Evolutionary conservation across 2,329 filamentous ascomycete genomes (phyloP), one percentile per base, ranked within the genome.

Genomic region (Penicillium sp.): DNA sequence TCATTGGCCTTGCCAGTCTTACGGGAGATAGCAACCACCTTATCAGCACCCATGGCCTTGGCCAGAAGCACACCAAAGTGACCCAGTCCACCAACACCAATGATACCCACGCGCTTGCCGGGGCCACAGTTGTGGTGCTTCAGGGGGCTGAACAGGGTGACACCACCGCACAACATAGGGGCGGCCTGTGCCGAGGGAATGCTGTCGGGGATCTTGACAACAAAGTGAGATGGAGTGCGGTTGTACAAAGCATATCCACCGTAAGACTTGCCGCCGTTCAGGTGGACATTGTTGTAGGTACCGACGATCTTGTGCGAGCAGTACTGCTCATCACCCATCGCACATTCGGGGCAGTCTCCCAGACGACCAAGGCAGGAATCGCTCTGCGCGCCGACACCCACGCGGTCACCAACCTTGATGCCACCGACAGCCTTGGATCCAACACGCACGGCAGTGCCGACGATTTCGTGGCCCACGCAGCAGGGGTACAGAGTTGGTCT

Each of bases 91-190:
- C 87, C 86, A 13, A 90, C 72, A 19, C 86, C 85, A 22, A 88
- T 75, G 44, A 91, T 80, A 0, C 81, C 87, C 2, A 91, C 83
- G 5, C 71, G 75, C 68, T 86, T 87, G 4, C 85, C 86, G 0
- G 85, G 83, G 0, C 87, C 86, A 39, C 81, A 77, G 7, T 78
- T 78, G 34, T 86, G 82, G 24, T 83, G 75, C 52, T 79, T 80
- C 3, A 93, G 70, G 0, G 87, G 87, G 2, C 77, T 78, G 64
- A 80, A 93, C 0, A 84, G 77, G 0, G 88, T 93, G 45, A 90
- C 77, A 15, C 88, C 87, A 9, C 83, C 87, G 60, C 87, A 93
- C 42, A 93, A 75, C 75, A 93, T 85, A 0, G 87, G 86, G 0
- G 85, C 79, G 0, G 78, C 79, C 28, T 75, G 70, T 17, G 72